These are phyloP conservation scores for Podospora comata DNA, from an alignment of 495 filamentous ascomycete species.

Conservation along the genomic window DNA sequence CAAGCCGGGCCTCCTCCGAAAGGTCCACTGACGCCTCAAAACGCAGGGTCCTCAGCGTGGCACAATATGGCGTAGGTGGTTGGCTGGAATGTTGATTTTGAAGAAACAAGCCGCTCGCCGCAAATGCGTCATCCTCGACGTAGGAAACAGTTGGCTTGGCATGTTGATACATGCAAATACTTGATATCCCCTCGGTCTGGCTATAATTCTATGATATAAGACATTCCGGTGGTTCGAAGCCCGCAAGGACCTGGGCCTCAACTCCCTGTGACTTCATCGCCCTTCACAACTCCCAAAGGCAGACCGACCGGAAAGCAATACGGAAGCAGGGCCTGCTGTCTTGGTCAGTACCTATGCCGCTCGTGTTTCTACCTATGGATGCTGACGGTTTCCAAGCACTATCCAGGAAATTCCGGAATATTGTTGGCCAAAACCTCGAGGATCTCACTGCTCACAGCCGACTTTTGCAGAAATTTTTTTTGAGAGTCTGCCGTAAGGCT, in stretches of 20 bases:
- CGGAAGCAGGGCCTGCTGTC: not conserved
- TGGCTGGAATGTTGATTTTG: conserved; percentile 4
- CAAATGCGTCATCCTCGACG: conserved; percentile 7
- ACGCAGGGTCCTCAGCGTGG: conserved; percentile 13
- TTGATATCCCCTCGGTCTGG: no score
- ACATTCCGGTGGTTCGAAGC: not conserved
- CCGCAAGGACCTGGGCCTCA: no score
- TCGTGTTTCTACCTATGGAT: not conserved
- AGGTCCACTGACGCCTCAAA: conserved; percentile 4
- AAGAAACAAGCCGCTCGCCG: not conserved
- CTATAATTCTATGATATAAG: not conserved
- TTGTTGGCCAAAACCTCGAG: not conserved
- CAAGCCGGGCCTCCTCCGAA: not conserved
- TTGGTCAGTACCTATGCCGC: not conserved
- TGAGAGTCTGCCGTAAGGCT: not conserved
- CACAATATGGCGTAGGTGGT: conserved; percentile 14
- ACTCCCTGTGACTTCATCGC: not conserved
- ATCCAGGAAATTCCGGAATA: not conserved
- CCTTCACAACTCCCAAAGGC: not conserved
- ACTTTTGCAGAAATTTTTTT: no score
- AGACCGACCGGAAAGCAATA: not conserved
- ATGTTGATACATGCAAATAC: not conserved
- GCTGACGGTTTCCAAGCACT: not conserved
- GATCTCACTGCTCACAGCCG: not conserved
- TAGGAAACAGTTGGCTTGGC: not conserved